phyloP scores from a whole-genome alignment of 2,329 filamentous ascomycete species.

The Cercospora nicotianae region DNA sequence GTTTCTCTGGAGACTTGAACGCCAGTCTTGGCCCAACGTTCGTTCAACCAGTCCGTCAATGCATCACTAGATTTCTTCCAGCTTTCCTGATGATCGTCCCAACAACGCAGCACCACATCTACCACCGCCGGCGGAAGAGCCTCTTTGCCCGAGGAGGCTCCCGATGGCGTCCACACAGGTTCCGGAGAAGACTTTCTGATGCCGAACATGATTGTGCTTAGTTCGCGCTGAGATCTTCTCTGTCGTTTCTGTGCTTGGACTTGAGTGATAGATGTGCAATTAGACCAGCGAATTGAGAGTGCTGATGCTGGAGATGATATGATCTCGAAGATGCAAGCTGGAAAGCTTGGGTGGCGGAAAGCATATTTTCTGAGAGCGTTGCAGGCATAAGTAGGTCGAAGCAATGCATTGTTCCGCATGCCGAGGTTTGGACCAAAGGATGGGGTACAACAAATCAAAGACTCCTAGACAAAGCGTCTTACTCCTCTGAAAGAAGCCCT shows the following conservation, averaged over 20 bases:
- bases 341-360: neutral
- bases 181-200: neutral
- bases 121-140: slow-evolving; percentile 27
- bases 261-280: neutral
- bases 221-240: neutral
- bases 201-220: slow-evolving; percentile 1
- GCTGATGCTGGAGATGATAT: neutral
- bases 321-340: neutral
- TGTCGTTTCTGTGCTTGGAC: neutral
- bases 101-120: slow-evolving; percentile 25
- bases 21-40: slow-evolving; percentile 33
- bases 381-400: neutral
- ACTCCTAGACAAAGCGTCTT: neutral
- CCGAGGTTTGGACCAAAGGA: neutral
- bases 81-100: slow-evolving; percentile 23
- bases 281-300: slow-evolving; percentile 4
- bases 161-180: slow-evolving; percentile 9
- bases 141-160: slow-evolving; percentile 9
- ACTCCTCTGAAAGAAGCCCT: neutral
- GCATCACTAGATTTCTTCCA: slow-evolving; percentile 30
- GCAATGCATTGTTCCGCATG: neutral
- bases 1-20: slow-evolving; percentile 27
- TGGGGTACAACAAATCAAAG: neutral
- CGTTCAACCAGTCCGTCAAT: slow-evolving; percentile 34
- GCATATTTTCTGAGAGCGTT: neutral